Evolutionary conservation across 2,329 filamentous ascomycete genomes (phyloP).

Genomic region (Bertia moriformis): DNA sequence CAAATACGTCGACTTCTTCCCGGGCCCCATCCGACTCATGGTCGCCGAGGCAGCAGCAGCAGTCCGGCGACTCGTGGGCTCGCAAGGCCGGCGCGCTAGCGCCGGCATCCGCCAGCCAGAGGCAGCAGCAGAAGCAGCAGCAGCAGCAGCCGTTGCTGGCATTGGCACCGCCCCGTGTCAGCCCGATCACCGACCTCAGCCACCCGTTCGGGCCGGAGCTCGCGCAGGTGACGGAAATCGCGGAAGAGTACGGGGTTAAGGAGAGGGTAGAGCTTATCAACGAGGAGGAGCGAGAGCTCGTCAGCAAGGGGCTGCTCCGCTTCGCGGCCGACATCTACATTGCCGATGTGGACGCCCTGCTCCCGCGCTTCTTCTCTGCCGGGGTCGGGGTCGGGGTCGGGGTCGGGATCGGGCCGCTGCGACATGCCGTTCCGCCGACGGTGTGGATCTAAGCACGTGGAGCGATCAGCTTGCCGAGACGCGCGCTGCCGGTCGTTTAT

Average conservation of each 20-base stretch:
- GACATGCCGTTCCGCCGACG: no score
- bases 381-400: no score
- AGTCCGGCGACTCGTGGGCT: no score
- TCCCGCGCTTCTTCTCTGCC: background rate
- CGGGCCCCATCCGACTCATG: conserved; percentile 22
- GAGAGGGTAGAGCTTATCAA: conserved; percentile 46
- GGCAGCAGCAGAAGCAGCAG: conserved; percentile 4
- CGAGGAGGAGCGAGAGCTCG: conserved; percentile 59
- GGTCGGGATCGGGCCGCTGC: no score
- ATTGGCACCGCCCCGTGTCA: conserved; percentile 4
- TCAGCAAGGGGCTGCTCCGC: background rate
- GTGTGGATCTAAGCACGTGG: no score
- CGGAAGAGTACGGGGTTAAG: conserved; percentile 66
- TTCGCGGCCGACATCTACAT: background rate
- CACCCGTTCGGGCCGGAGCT: conserved; percentile 83
- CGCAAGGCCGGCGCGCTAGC: conserved; percentile 1
- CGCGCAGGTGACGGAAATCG: conserved; percentile 81
- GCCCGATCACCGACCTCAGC: conserved; percentile 14
- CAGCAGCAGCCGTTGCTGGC: conserved; percentile 4
- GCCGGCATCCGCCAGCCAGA: conserved; percentile 2
- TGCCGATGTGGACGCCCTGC: background rate
- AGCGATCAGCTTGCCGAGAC: no score
- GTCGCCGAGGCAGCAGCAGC: no score
- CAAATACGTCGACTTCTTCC: conserved; percentile 23
- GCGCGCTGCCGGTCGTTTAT: no score